Conservation (phyloP, 495 filamentous ascomycete species). For the Penicillium alfredii region DNA sequence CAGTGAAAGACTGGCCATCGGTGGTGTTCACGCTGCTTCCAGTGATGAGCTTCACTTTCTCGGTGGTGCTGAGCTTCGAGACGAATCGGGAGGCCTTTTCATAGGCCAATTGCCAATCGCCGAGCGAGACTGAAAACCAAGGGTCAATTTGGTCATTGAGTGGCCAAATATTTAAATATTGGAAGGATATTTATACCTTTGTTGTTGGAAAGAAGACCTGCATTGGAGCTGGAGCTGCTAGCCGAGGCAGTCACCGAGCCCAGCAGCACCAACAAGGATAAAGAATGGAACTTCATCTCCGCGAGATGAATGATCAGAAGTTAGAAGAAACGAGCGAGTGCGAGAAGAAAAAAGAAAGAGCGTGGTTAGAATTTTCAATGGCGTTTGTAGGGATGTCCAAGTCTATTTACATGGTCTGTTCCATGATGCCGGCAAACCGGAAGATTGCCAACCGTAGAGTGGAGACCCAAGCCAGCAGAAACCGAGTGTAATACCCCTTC, state of each 20-base stretch:
- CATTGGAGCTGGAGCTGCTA: slow-evolving; percentile 1
- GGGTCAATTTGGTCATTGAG: too few relatives aligned
- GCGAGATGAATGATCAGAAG: not conserved
- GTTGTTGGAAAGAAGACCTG: not conserved
- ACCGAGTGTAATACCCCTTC: not conserved
- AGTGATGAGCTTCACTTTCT: slow-evolving; percentile 85
- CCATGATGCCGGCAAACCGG: too few relatives aligned
- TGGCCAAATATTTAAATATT: too few relatives aligned
- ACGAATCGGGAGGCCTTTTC: slow-evolving; percentile 67
- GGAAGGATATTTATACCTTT: too few relatives aligned
- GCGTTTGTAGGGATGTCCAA: too few relatives aligned
- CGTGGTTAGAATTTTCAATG: too few relatives aligned
- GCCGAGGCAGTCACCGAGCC: not conserved
- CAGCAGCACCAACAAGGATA: not conserved
- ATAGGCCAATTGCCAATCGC: slow-evolving; percentile 70
- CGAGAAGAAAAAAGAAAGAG: too few relatives aligned
- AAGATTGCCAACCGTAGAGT: not conserved
- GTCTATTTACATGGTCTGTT: too few relatives aligned
- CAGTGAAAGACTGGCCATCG: slow-evolving; percentile 11
- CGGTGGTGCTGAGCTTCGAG: slow-evolving; percentile 65
- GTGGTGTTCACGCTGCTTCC: slow-evolving; percentile 52
- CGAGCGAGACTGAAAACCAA: slow-evolving; percentile 19
- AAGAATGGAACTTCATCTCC: not conserved
- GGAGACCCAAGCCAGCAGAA: not conserved
- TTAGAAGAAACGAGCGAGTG: not conserved